phyloP scores from a whole-genome alignment of 2,329 filamentous ascomycete genomes.

The Pyrenochaeta sp. region DNA sequence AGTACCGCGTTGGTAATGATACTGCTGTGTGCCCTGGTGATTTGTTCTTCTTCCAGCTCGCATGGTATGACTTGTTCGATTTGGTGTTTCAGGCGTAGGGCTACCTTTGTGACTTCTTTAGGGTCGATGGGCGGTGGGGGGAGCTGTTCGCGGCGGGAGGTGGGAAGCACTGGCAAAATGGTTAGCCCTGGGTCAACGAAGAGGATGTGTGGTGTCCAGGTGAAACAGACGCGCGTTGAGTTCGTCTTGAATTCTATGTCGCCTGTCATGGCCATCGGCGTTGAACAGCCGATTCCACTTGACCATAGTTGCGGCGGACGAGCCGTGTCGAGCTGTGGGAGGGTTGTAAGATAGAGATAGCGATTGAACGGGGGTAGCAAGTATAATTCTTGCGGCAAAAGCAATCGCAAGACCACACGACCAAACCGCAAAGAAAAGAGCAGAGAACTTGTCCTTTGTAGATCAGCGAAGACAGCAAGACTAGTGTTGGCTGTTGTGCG shows the following conservation, averaged over 20 bases:
- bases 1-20: slow-evolving; percentile 85
- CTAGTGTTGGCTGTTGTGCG: slow-evolving; percentile 19
- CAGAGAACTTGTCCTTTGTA: neutral
- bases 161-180: slow-evolving; percentile 67
- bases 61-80: slow-evolving; percentile 90
- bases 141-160: slow-evolving; percentile 63
- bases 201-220: neutral
- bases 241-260: slow-evolving; percentile 53
- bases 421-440: neutral
- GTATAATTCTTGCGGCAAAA: neutral
- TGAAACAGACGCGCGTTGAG: slow-evolving; percentile 47
- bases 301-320: slow-evolving; percentile 42
- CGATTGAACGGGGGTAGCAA: neutral
- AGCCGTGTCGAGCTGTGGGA: slow-evolving; percentile 2
- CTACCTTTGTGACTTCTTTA: slow-evolving; percentile 85
- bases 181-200: slow-evolving; percentile 7
- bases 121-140: slow-evolving; percentile 75
- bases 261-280: slow-evolving; percentile 48
- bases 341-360: neutral
- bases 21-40: slow-evolving; percentile 83
- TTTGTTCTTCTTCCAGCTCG: slow-evolving; percentile 78
- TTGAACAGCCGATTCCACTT: slow-evolving; percentile 51
- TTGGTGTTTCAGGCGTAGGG: slow-evolving; percentile 87
- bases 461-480: neutral
- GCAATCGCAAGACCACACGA: neutral